Evolutionary conservation across 1,284 basidiomycete species (phyloP), one percentile per base, ranked within the genome.

Genomic region (Malassezia sympodialis): DNA sequence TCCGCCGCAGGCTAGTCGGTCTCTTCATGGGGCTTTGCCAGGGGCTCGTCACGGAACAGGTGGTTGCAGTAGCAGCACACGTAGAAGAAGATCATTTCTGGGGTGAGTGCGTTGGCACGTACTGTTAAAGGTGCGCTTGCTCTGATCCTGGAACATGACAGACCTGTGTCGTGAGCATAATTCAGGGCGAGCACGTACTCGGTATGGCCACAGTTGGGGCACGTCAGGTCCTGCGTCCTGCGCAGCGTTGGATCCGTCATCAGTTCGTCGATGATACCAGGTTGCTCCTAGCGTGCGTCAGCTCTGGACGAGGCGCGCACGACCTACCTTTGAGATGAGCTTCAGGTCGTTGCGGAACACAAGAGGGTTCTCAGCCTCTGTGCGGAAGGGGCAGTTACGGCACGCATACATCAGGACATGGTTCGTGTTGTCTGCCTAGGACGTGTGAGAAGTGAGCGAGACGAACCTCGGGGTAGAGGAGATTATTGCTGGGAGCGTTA

Each of bases 311-410:
- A 10, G n/a, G 35, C 39, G n/a, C n/a, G n/a, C 24, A 31, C 86
- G 17, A 39, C 37, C 70, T 75, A 93, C 90, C 88, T 90, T 66
- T 86, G 70, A 90, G 24, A 93, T 85, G 0, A 88, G 93, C 71
- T 96, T 79, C 77, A 96, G 77, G 78, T 96, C 93, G 62, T 98
- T 94, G 69, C 84, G 80, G 76, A 93, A 98, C 10, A 96, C 90
- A 65, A 87, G 85, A 66, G 85, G 85, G 76, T 89, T 88, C 21
- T 86, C 83, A 14, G 85, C 85, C 65, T 85, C 83, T 76, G 94
- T 88, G 60, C 87, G 84, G 75, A 87, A 91, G 15, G 80, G 77
- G 77, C 93, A 98, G 74, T 94, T 96, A 44, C 90, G 82, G 76
- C 93, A 98, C 3, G 86, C 87, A 68, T 90, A 93, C 54, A 93